phyloP scores from a whole-genome alignment of 164 flowering plant genomes.

The Chimonanthus praecox region DNA sequence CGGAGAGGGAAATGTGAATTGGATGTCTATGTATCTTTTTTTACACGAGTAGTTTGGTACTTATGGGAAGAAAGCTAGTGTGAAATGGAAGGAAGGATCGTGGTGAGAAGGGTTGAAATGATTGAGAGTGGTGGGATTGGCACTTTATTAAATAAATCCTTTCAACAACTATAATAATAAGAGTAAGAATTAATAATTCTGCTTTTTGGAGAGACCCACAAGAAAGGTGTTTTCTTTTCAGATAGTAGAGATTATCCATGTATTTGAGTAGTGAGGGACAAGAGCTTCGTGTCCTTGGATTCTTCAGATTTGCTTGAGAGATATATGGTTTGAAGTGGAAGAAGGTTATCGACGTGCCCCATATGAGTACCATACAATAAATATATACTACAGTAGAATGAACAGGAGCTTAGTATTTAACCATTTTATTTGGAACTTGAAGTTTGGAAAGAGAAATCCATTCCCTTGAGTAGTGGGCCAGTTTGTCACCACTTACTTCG shows the following conservation, averaged over 20 bases:
- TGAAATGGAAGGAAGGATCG: neutral
- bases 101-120: conserved; percentile 17
- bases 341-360: no score
- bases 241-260: neutral
- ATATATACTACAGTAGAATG: no score
- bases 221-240: neutral
- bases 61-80: neutral
- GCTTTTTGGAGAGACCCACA: neutral
- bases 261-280: no score
- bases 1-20: neutral
- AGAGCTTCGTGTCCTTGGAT: no score
- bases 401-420: no score
- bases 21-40: neutral
- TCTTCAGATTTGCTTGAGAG: no score
- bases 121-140: conserved; percentile 21
- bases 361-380: no score
- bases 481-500: no score
- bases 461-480: no score
- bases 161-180: conserved; percentile 1
- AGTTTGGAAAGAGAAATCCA: no score
- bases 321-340: no score
- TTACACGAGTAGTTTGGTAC: neutral
- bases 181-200: neutral
- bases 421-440: no score
- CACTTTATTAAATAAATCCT: conserved; percentile 16